Evolutionary conservation across 78 protist genomes (phyloP).

Genomic region (Dictyostelium intermedium): DNA sequence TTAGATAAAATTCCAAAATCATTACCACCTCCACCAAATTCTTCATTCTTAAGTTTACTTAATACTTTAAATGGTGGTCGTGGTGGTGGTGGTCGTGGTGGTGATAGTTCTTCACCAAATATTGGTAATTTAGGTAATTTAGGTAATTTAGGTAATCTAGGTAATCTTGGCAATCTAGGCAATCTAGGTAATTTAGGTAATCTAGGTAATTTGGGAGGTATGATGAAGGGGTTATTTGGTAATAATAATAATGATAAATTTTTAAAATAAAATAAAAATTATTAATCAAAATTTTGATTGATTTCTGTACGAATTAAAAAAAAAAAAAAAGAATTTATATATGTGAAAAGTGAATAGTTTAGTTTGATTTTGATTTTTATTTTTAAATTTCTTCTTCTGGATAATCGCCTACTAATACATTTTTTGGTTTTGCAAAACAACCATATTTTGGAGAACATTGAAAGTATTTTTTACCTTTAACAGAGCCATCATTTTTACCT

Average conservation of each 20-base stretch:
- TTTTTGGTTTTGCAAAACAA: slow-evolving; percentile 63
- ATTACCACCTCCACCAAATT: neutral
- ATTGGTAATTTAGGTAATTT: too few species aligned
- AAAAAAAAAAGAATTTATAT: too few species aligned
- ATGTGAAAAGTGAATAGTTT: too few species aligned
- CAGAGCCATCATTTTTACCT: slow-evolving; percentile 91
- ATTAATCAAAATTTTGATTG: too few species aligned
- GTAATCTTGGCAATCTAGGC: too few species aligned
- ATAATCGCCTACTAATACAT: slow-evolving; percentile 47
- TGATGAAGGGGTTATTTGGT: neutral
- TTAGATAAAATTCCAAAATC: neutral
- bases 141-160: too few species aligned
- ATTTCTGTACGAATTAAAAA: too few species aligned
- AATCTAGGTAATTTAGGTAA: too few species aligned
- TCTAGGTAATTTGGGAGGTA: neutral
- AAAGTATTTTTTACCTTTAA: slow-evolving; percentile 82
- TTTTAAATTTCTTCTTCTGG: slow-evolving; percentile 59
- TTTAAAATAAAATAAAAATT: too few species aligned
- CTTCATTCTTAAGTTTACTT: neutral
- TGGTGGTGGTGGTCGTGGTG: neutral
- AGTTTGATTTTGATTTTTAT: neutral
- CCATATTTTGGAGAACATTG: slow-evolving; percentile 78
- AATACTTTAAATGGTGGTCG: neutral
- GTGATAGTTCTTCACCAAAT: too few species aligned
- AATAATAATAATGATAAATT: neutral